These are phyloP conservation scores for Daedalea quercina DNA, from an alignment of 768 basidiomycete species.

Conservation along the genomic window DNA sequence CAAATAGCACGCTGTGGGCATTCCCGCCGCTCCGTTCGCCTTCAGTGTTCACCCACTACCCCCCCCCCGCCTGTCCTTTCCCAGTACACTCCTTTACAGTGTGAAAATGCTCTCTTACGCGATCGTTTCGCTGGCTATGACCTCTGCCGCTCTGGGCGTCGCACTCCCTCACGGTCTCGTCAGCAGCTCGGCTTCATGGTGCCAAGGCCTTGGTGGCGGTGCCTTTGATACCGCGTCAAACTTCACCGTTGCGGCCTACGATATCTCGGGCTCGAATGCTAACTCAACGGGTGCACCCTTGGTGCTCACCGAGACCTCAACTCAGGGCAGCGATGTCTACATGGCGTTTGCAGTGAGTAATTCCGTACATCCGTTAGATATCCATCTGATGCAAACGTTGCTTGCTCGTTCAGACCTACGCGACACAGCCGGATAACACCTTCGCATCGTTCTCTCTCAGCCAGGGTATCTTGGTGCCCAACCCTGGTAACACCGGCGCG, in stretches of 20 bases:
- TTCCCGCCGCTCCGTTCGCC: neutral
- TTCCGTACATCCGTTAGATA: neutral
- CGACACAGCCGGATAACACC: slow-evolving; percentile 44
- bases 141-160: neutral
- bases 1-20: too few relatives aligned
- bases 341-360: slow-evolving; percentile 37
- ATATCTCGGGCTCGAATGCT: slow-evolving; percentile 30
- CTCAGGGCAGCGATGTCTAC: slow-evolving; percentile 24
- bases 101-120: neutral
- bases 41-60: neutral
- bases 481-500: slow-evolving; percentile 21
- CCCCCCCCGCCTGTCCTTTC: neutral
- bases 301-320: slow-evolving; percentile 30
- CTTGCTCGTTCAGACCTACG: slow-evolving; percentile 39
- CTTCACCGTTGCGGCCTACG: slow-evolving; percentile 39
- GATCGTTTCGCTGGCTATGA: neutral
- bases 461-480: slow-evolving; percentile 32
- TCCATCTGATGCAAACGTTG: neutral
- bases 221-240: slow-evolving; percentile 23
- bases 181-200: neutral
- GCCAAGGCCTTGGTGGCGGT: slow-evolving; percentile 7
- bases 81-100: neutral
- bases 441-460: slow-evolving; percentile 35
- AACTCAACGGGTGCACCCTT: slow-evolving; percentile 38
- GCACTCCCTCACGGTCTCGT: neutral